A percentile compares a stretch with the other conserved stretches of the same genome.
These are phyloP conservation scores for Eimeria falciformis DNA, from an alignment of 169 alveolate genomes.

Conservation along the genomic window DNA sequence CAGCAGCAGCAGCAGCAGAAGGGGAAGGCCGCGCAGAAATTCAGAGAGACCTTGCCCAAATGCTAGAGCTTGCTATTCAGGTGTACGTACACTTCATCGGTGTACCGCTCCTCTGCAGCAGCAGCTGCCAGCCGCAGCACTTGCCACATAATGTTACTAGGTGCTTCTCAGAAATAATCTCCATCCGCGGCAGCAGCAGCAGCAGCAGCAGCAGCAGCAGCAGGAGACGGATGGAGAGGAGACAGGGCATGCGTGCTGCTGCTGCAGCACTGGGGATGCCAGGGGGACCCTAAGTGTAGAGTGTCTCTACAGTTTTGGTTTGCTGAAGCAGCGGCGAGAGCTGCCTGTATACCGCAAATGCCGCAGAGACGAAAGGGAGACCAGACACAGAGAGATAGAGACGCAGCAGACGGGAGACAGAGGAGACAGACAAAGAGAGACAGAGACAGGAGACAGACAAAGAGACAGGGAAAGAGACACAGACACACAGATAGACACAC, in stretches of 20 bases:
- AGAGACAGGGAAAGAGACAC: too few relatives aligned
- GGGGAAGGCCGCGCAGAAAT: conserved; percentile 7
- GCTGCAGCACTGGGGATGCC: not conserved
- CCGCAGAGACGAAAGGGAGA: not conserved
- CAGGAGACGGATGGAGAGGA: too few relatives aligned
- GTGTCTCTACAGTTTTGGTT: not conserved
- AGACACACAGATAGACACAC: too few relatives aligned
- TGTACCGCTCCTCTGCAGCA: conserved; percentile 30
- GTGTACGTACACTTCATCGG: conserved; percentile 55
- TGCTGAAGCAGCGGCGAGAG: not conserved
- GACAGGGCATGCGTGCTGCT: too few relatives aligned
- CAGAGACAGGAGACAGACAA: too few relatives aligned
- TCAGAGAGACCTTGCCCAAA: conserved; percentile 34
- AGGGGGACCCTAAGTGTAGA: not conserved
- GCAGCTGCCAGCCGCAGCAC: conserved; percentile 12
- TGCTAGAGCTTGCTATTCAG: not conserved
- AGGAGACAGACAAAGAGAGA: too few relatives aligned
- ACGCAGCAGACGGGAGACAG: too few relatives aligned
- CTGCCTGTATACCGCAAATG: not conserved
- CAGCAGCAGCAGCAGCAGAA: not conserved
- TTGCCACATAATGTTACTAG: conserved; percentile 8
- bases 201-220: too few relatives aligned
- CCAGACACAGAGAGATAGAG: too few relatives aligned
- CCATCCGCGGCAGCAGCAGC: not conserved
- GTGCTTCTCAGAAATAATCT: not conserved